Evolutionary conservation across 345 rosid species (phyloP), one percentile per base, ranked within the genome.

Genomic region (Angophora floribunda): DNA sequence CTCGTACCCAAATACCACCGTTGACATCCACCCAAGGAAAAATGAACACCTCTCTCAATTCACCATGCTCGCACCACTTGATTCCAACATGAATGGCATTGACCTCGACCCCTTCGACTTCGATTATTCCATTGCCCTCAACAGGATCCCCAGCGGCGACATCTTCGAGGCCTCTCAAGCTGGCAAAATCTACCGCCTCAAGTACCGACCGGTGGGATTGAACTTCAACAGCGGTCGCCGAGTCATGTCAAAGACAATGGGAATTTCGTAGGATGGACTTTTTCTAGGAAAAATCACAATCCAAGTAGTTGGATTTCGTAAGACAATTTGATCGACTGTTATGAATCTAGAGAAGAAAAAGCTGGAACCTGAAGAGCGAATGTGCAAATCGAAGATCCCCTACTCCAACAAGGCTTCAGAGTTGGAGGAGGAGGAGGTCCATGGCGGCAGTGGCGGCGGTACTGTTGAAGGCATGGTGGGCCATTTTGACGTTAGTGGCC

Each of bases 111-210:
- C 96, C 30, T 93, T 95, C 57, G 99, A 97, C 90, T 94, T 92
- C 91, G 88, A 86, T 89, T 91, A 95, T 30, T 94, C 96, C 7
- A 93, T 95, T 30, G 98, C 96, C 1, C 89, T 94, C 26, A 96
- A 95, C 91, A 96, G 94, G 88, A 97, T 95, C 99, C 99, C 98
- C 24, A 95, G 93, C 93, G 97, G 98, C 30, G 97, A 96, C 94
- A 85, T 97, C 59, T 97, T 96, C 91, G 96, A 94, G 89, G 97
- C 98, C 65, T 95, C 99, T 6, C 98, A 98, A 70, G 96, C 97
- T 88, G 99, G 98, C 7, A 99, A 96, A 90, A 93, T 94, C 41
- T 96, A 96, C 88, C 97, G 98, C 85, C 94, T 97, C 88, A 91
- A 91, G 30, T 92, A 92, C 92, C 93, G 99, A 97, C 92, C 97